phyloP scores from a whole-genome alignment of 2,329 filamentous ascomycete species.

The Lizonia empirigonia region DNA sequence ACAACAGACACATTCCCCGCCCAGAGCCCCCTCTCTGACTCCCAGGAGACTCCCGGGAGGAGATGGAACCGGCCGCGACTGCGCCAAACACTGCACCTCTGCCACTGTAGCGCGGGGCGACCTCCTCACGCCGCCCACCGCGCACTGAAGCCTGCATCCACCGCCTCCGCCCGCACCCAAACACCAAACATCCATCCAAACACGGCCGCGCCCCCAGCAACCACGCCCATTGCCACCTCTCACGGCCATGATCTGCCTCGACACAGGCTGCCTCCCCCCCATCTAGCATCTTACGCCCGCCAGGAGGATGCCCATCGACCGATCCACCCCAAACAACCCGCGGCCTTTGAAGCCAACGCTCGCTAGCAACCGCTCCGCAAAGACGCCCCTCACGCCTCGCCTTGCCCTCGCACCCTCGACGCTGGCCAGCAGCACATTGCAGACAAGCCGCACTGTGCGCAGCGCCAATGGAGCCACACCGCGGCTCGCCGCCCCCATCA shows the following conservation, averaged over 20 bases:
- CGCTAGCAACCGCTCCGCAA: conserved; percentile 62
- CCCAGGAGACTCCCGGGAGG: too few relatives aligned
- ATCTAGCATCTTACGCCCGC: conserved; percentile 18
- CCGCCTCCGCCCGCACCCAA: conserved; percentile 13
- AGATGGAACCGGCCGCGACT: conserved; percentile 6
- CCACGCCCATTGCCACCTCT: conserved; percentile 30
- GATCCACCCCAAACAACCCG: conserved; percentile 56
- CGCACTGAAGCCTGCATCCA: conserved; percentile 7
- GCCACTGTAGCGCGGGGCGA: conserved; percentile 7
- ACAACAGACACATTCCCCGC: conserved; percentile 24
- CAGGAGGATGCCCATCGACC: conserved; percentile 48
- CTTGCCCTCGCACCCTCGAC: conserved; percentile 53
- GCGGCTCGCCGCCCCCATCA: conserved; percentile 41
- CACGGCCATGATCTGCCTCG: conserved; percentile 38
- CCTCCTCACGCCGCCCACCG: conserved; percentile 26
- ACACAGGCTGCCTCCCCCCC: conserved; percentile 22
- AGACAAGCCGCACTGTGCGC: conserved; percentile 34
- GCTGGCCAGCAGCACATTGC: conserved; percentile 29
- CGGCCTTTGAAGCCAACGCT: conserved; percentile 72
- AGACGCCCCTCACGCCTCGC: conserved; percentile 64
- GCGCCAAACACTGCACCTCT: background rate
- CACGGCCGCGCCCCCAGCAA: conserved; percentile 30
- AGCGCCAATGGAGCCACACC: conserved; percentile 37
- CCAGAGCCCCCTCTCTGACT: conserved; percentile 21
- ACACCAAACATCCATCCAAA: conserved; percentile 23